Conservation (phyloP, 768 basidiomycete species). For the Rhodosporidiobolus odoratus region DNA sequence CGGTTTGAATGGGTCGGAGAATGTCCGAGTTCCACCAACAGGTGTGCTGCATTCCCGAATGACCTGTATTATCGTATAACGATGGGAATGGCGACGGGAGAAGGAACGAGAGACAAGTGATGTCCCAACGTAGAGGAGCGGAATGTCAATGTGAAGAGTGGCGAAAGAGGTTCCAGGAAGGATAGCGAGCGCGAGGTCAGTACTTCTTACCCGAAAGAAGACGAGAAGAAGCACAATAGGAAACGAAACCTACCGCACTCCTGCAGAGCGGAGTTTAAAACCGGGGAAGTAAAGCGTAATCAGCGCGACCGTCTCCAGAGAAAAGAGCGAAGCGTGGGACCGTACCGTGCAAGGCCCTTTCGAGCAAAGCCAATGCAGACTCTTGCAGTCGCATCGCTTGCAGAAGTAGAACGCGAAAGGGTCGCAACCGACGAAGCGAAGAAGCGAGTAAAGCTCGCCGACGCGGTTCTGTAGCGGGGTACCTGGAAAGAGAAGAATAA, state of each 20-base stretch:
- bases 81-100: not conserved
- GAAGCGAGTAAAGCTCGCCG: slow-evolving; percentile 87
- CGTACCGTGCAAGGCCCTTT: slow-evolving; percentile 68
- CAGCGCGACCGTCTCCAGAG: not conserved
- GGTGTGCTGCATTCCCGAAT: slow-evolving; percentile 54
- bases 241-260: too few relatives aligned
- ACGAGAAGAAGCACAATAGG: not conserved
- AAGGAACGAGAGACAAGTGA: too few relatives aligned
- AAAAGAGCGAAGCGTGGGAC: too few relatives aligned
- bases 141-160: too few relatives aligned
- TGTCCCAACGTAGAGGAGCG: too few relatives aligned
- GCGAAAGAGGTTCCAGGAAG: too few relatives aligned
- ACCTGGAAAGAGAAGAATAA: slow-evolving; percentile 48
- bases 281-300: too few relatives aligned
- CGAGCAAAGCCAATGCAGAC: slow-evolving; percentile 81
- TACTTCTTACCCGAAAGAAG: too few relatives aligned
- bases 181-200: too few relatives aligned
- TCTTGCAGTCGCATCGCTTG: slow-evolving; percentile 89
- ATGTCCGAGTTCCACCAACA: slow-evolving; percentile 98
- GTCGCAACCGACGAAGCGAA: slow-evolving; percentile 76
- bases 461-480: slow-evolving; percentile 89
- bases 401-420: slow-evolving; percentile 87
- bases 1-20: slow-evolving; percentile 80
- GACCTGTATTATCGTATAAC: slow-evolving; percentile 43
- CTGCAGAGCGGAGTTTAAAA: too few relatives aligned